Base-by-base conservation (phyloP, 2,329 filamentous ascomycete genomes). In the Colletotrichum sp. region DNA sequence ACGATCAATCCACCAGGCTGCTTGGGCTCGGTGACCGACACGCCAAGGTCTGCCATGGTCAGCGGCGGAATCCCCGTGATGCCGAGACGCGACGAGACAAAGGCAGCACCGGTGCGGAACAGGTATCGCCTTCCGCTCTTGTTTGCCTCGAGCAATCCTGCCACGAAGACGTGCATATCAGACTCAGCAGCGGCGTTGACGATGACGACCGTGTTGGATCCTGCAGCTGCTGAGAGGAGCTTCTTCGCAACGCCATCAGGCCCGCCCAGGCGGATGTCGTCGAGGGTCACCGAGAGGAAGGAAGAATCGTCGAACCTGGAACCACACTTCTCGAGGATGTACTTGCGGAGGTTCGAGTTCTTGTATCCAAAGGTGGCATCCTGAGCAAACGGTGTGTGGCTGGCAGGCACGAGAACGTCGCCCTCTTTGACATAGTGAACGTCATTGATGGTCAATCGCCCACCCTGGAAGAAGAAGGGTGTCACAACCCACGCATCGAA, bases 381-480 rank as follows among this genome's bases (percentile, higher is more conserved):
- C 33, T 84, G 84, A 0, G 90, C 89, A 72, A 91, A 91, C 1
- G 87, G 89, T 0, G 89, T 91, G 36, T 86, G 81, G 0, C 84
- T 87, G 0, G 89, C 88, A 0, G 90, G 88, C 0, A 90, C 85
- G 4, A 90, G 76, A 1, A 76, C 77, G 1, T 86, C 85, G 0
- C 85, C 86, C 58, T 91, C 89, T 2, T 86, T 85, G 9, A 91
- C 89, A 71, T 91, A 91, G 77, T 91, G 89, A 1, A 91, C 84
- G 77, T 91, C 87, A 33, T 87, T 78, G 16, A 91, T 89, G 0
- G 90, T 92, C 57, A 88, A 88, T 4, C 90, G 79, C 0, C 90
- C 90, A 8, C 90, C 90, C 76, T 92, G 89, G 5, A 87, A 82
- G 78, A 92, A 92, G 79, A 91, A 91, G 0, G 90, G 90, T 0